Evolutionary conservation across 108 stramenopile species (phyloP), one percentile per base, ranked within the genome.

Genomic region (Nannochloropsis salina): DNA sequence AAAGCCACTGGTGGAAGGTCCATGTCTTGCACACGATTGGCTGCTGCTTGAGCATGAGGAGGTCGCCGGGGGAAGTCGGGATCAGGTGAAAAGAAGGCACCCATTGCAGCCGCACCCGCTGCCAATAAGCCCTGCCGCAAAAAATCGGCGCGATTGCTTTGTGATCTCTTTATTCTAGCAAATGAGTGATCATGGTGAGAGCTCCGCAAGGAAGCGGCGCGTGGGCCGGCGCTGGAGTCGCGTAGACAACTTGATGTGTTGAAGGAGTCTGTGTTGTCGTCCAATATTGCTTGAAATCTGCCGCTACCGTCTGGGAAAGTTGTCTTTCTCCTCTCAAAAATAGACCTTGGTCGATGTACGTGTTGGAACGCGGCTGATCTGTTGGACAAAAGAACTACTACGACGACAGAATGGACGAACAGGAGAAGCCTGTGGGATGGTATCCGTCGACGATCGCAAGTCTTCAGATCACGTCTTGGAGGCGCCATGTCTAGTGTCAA

Each of bases 121-220:
- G 61, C 2, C 61, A 74, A n/a, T n/a, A 74, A n/a, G 61, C 61
- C 61, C n/a, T 74, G 61, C 61, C 61, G 61, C 61, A 74, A 74
- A n/a, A n/a, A 15, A 74, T n/a, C 61, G n/a, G 2, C 8, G 61
- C 61, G 61, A 6, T 1, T 6, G 6, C 20, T 74, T 15, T n/a
- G 3, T 74, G 61, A 74, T 74, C 61, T 3, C n/a, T n/a, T 74
- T 74, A 15, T 74, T 74, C 20, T n/a, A 3, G 61, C n/a, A 15
- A n/a, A 4, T 4, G 61, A n/a, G 61, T 31, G n/a, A n/a, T n/a
- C 1, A 6, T 74, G 61, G 61, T 74, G 61, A n/a, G 61, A 74
- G 31, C 31, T 31, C 31, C 31, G 31, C 31, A 31, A 31, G 31
- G 31, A 31, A 31, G 61, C n/a, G 8, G n/a, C 61, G n/a, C 15